These are phyloP conservation scores for Nicotiana tabacum DNA, from an alignment of 257 asterid genomes.

Conservation along the genomic window DNA sequence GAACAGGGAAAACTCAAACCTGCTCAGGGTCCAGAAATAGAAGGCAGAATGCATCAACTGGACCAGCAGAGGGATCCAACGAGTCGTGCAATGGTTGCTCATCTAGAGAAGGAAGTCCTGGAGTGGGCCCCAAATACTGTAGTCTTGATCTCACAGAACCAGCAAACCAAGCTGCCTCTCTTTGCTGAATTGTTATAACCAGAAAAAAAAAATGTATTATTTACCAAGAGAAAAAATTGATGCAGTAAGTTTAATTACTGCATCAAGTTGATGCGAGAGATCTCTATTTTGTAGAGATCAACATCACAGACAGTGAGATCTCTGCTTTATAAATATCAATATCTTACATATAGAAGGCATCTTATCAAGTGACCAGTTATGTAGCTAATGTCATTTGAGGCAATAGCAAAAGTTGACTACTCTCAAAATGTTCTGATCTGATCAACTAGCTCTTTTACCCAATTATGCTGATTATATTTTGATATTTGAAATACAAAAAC, in stretches of 20 bases:
- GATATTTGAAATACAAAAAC: background rate
- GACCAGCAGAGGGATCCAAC: conserved; percentile 62
- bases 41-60: conserved; percentile 65
- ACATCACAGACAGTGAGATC: background rate
- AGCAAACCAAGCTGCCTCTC: conserved; percentile 87
- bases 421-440: background rate
- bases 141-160: conserved; percentile 67
- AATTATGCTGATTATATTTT: background rate
- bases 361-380: background rate
- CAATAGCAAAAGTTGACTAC: background rate
- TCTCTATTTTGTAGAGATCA: background rate
- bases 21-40: conserved; percentile 75
- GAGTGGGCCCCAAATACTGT: conserved; percentile 70
- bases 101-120: conserved; percentile 44
- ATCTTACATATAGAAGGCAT: background rate
- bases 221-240: background rate
- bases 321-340: background rate
- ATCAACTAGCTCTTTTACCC: background rate
- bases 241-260: background rate
- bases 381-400: background rate
- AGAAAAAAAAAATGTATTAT: background rate
- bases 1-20: conserved; percentile 34
- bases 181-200: conserved; percentile 43
- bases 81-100: conserved; percentile 33
- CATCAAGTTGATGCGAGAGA: background rate